phyloP scores from a whole-genome alignment of 1,284 basidiomycete species.

The Bjerkandera adusta region DNA sequence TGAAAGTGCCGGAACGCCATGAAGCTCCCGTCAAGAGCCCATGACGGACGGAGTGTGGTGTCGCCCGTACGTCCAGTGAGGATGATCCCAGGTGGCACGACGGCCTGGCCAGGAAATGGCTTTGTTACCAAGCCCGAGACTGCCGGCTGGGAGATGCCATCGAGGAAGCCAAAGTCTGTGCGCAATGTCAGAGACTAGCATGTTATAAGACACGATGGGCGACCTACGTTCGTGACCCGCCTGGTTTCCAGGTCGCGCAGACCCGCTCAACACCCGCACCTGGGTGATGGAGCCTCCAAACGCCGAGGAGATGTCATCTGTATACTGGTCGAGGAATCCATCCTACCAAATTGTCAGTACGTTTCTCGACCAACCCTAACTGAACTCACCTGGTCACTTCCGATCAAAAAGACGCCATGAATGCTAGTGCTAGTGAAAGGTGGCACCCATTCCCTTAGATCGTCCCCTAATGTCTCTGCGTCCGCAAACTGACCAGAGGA shows the following conservation, averaged over 20 bases:
- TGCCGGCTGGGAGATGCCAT: constrained; percentile 40
- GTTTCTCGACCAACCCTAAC: not conserved
- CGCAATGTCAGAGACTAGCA: not conserved
- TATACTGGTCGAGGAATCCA: constrained; percentile 3
- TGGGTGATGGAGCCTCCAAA: constrained; percentile 11
- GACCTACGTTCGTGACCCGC: constrained; percentile 15
- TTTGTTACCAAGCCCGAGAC: constrained; percentile 33
- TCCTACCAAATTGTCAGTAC: not conserved
- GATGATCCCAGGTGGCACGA: constrained; percentile 32
- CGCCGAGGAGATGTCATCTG: not conserved
- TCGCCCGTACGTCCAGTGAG: constrained; percentile 28
- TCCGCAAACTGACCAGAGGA: constrained; percentile 10
- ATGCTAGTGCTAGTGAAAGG: constrained; percentile 11
- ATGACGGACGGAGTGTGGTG: not conserved
- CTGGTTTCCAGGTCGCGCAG: constrained; percentile 10
- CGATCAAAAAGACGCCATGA: constrained; percentile 15
- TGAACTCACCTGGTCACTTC: constrained; percentile 12
- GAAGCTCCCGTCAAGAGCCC: constrained; percentile 46
- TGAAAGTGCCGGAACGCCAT: constrained; percentile 53
- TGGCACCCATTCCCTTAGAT: constrained; percentile 6
- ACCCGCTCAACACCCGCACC: not conserved
- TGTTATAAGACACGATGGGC: not conserved
- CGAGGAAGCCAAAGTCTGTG: constrained; percentile 36
- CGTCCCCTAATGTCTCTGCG: constrained; percentile 10
- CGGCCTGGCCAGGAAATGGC: constrained; percentile 33